Evolutionary conservation across 1,284 basidiomycete genomes (phyloP), one percentile per base, ranked within the genome.

Genomic region (Moesziomyces parantarcticus): DNA sequence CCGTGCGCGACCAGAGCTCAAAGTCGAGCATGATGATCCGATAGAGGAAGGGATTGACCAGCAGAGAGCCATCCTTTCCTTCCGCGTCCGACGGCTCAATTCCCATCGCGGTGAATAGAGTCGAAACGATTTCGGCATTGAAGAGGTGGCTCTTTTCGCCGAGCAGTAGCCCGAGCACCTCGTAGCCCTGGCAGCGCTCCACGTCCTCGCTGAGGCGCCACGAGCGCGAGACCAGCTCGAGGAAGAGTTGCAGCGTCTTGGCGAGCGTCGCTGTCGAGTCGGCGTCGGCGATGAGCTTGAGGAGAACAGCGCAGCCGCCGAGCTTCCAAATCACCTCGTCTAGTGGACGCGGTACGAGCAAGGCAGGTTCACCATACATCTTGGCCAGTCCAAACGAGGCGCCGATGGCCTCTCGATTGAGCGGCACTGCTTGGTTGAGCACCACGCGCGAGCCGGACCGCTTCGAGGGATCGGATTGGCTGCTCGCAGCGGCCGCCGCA

Each of bases 21-120:
- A 97, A 92, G 79, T 97, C 93, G 3, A 97, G 88, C 0, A 92
- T 91, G 44, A 97, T 88, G 1, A 91, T 88, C 46, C 89, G 88
- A 80, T 96, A 97, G 3, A 92, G 92, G 1, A 91, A 87, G 2
- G 90, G 87, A 75, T 97, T 97, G 51, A 90, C 88, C 26, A 97
- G 87, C 16, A 60, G 47, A 1, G 94, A 57, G 3, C n/a, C 48
- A 9, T 59, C 57, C n/a, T n/a, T 29, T 0, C 90, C 91, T 0
- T 93, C 20, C 11, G 21, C 20, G 13, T 58, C 51, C 7, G 41
- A 32, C 7, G 14, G 22, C 77, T 91, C 91, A 73, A 95, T 85
- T 5, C 94, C 94, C 21, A 94, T 83, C 73, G 94, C 93, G 78
- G 91, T 89, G 74, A 95, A 91, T 4, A 97, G 78, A 0, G 89